Evolutionary conservation across 1,284 basidiomycete species (phyloP).

Genomic region (Puccinia horiana): DNA sequence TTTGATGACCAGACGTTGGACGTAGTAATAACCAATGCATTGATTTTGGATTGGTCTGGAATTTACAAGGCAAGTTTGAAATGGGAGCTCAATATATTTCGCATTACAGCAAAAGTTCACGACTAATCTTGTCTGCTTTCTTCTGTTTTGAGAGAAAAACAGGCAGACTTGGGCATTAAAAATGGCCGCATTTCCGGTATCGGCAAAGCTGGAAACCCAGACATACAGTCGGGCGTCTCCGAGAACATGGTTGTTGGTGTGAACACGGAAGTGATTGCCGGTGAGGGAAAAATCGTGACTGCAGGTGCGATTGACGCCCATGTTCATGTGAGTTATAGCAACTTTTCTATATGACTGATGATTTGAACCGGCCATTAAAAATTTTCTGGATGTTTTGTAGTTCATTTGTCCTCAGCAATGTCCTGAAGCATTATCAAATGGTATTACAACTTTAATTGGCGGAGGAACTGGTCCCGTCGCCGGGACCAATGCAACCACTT

Average conservation of each 20-base stretch:
- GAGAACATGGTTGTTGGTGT: constrained; percentile 77
- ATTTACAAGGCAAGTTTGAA: constrained; percentile 76
- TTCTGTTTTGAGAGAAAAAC: background rate
- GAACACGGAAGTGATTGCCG: constrained; percentile 89
- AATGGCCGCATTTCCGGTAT: constrained; percentile 80
- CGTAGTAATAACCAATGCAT: constrained; percentile 88
- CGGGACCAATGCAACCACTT: constrained; percentile 90
- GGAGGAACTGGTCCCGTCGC: constrained; percentile 82
- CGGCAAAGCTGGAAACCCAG: constrained; percentile 96
- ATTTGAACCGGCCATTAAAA: background rate
- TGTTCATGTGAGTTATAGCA: constrained; percentile 63
- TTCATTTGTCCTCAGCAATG: constrained; percentile 92
- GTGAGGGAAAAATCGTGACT: constrained; percentile 89
- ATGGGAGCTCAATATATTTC: constrained; percentile 21
- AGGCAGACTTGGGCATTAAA: constrained; percentile 97
- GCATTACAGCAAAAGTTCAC: background rate
- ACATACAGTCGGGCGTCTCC: constrained; percentile 82
- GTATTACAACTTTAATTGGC: constrained; percentile 59
- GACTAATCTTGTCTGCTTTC: constrained; percentile 14
- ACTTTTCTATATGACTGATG: background rate
- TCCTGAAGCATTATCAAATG: constrained; percentile 63
- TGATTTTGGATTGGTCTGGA: constrained; percentile 91
- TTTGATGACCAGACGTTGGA: constrained; percentile 74
- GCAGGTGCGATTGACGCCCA: constrained; percentile 92
- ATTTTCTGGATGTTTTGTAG: constrained; percentile 54